Evolutionary conservation across 495 filamentous ascomycete species (phyloP), one percentile per base, ranked within the genome.

Genomic region (Aspergillus campestris): DNA sequence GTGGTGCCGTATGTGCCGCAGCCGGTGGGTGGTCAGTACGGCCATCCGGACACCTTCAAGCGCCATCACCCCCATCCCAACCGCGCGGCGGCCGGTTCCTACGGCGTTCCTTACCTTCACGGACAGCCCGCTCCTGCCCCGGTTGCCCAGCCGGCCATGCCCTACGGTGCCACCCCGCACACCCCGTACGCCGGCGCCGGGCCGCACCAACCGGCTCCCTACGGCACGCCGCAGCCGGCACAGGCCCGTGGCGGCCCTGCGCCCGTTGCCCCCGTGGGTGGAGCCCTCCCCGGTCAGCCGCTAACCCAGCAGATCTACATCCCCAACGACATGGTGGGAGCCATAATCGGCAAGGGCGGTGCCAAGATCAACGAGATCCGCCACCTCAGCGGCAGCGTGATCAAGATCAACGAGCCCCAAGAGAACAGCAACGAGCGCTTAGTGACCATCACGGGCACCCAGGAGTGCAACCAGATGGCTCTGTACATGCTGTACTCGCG

Each of bases 291-390:
- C 31, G 89, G 87, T 31, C 83, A 90, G 49, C 88, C 92, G 46
- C 67, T 98, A 52, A 98, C 92, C 2, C 92, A 98, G 60, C 92
- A 98, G 65, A 98, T 98, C 52, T 98, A 82, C 69, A 98, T 98
- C 58, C 92, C 92, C 36, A 98, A 98, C 64, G 92, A 98, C 58
- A 98, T 98, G 92, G 92, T 98, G 42, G 92, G 92, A 40, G 92
- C 92, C 38, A 98, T 98, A 56, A 98, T 98, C 57, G 92, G 92
- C 48, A 98, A 98, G 71, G 94, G 92, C 45, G 92, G 92, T 49
- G 87, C 89, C 18, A 98, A 98, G 80, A 98, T 98, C 74, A 98
- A 98, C 60, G 92, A 98, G 70, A 98, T 98, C 49, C 82, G 92
- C 45, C 88, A 94, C 55, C 77, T 98, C 53, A 94, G 86, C 56